phyloP scores from a whole-genome alignment of 2,329 filamentous ascomycete genomes.

The Torrubiella hemipterigena region DNA sequence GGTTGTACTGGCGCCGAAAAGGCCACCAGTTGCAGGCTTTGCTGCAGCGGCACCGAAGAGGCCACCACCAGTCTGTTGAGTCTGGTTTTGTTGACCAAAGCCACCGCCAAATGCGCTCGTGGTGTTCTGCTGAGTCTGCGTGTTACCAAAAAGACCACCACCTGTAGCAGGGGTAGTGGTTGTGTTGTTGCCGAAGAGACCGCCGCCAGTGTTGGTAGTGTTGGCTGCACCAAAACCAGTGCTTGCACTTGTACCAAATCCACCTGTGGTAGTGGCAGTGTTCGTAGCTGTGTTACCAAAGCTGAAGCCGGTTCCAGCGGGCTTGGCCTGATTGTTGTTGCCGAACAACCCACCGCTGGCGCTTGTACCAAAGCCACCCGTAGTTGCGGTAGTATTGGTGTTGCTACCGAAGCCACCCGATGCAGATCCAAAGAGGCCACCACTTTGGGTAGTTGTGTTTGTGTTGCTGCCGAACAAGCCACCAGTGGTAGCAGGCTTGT shows the following conservation, averaged over 20 bases:
- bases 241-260: slow-evolving; percentile 19
- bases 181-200: slow-evolving; percentile 29
- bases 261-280: slow-evolving; percentile 13
- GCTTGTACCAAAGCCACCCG: slow-evolving; percentile 15
- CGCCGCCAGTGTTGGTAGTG: slow-evolving; percentile 9
- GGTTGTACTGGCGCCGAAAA: slow-evolving; percentile 18
- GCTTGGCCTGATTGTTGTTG: slow-evolving; percentile 24
- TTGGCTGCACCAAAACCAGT: slow-evolving; percentile 24
- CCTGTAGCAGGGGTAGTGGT: slow-evolving; percentile 22
- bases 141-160: slow-evolving; percentile 25
- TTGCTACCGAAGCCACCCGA: slow-evolving; percentile 10
- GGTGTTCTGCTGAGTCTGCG: slow-evolving; percentile 15
- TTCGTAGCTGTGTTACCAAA: slow-evolving; percentile 28
- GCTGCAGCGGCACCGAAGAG: slow-evolving; percentile 31
- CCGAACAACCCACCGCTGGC: slow-evolving; percentile 31
- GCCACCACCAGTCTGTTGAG: slow-evolving; percentile 21
- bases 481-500: slow-evolving; percentile 16
- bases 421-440: slow-evolving; percentile 13
- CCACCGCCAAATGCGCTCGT: slow-evolving; percentile 14
- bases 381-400: slow-evolving; percentile 9
- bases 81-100: slow-evolving; percentile 23
- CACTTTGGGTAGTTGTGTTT: slow-evolving; percentile 13
- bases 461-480: slow-evolving; percentile 25
- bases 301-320: slow-evolving; percentile 22
- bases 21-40: slow-evolving; percentile 20